phyloP scores from a whole-genome alignment of 805 yeast species.

The Saccharomycopsis fodiens region DNA sequence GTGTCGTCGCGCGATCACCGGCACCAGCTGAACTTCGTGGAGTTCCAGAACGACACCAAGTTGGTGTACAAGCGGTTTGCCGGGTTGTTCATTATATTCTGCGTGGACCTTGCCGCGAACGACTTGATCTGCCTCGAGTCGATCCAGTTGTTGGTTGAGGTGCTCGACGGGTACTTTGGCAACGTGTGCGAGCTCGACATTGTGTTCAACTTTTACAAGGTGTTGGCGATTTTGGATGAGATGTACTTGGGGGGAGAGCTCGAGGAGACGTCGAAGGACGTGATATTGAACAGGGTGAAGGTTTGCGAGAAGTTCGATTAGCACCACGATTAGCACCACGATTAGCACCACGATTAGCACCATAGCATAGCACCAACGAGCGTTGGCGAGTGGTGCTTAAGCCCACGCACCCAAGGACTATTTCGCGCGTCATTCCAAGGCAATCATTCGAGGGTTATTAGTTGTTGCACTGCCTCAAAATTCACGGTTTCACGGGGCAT shows the following conservation, averaged over 20 bases:
- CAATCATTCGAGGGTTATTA: no score
- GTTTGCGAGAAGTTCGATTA: slow-evolving; percentile 56
- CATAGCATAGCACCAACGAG: no score
- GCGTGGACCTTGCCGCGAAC: slow-evolving; percentile 72
- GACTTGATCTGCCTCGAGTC: slow-evolving; percentile 79
- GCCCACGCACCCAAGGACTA: no score
- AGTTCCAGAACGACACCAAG: slow-evolving; percentile 51
- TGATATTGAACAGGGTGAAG: slow-evolving; percentile 56
- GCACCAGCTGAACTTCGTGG: slow-evolving; percentile 75
- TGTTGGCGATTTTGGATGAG: slow-evolving; percentile 78
- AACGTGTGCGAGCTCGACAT: slow-evolving; percentile 91
- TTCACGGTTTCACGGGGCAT: no score
- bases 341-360: background rate
- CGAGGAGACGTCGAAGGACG: slow-evolving; percentile 72
- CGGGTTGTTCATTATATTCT: slow-evolving; percentile 81
- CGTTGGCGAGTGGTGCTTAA: no score
- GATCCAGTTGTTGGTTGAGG: slow-evolving; percentile 82
- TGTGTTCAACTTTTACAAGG: slow-evolving; percentile 84
- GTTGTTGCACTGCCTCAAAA: no score
- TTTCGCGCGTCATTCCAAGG: no score
- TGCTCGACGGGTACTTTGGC: slow-evolving; percentile 76
- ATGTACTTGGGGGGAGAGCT: slow-evolving; percentile 86
- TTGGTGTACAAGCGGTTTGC: slow-evolving; percentile 86
- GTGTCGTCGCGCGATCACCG: slow-evolving; percentile 79
- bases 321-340: no score